phyloP scores from a whole-genome alignment of 1,284 basidiomycete genomes.

The Rhodotorula mucilaginosa region DNA sequence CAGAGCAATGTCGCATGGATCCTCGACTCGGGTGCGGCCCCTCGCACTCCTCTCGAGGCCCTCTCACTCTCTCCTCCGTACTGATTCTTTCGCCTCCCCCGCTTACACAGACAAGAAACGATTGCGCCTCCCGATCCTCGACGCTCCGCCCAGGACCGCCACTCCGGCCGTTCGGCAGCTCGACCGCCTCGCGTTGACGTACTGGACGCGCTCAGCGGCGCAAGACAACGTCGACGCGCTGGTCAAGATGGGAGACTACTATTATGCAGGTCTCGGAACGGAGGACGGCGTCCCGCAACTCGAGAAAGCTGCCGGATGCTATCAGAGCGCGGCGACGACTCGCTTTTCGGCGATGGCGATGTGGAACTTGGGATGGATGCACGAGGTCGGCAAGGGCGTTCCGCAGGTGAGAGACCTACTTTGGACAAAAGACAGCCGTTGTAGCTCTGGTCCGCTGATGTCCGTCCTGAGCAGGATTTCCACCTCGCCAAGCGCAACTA shows the following conservation, averaged over 20 bases:
- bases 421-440: neutral
- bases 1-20: constrained; percentile 95
- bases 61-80: neutral
- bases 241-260: constrained; percentile 73
- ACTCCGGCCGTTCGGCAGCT: constrained; percentile 57
- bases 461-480: constrained; percentile 66
- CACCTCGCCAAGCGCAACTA: constrained; percentile 96
- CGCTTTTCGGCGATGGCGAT: constrained; percentile 88
- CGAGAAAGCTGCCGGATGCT: constrained; percentile 88
- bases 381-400: constrained; percentile 91
- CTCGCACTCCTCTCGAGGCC: neutral
- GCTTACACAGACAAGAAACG: constrained; percentile 64
- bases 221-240: constrained; percentile 93
- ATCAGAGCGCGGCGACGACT: constrained; percentile 84
- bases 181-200: constrained; percentile 75
- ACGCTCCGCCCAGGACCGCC: neutral
- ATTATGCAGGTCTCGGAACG: constrained; percentile 78
- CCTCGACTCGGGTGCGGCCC: constrained; percentile 72
- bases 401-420: constrained; percentile 58
- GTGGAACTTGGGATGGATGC: constrained; percentile 99
- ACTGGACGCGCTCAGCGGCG: constrained; percentile 90
- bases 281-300: constrained; percentile 60
- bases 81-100: constrained; percentile 12
- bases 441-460: neutral
- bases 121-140: constrained; percentile 52